Conservation (phyloP, 139 green algal genomes). For the Volvox africanus region DNA sequence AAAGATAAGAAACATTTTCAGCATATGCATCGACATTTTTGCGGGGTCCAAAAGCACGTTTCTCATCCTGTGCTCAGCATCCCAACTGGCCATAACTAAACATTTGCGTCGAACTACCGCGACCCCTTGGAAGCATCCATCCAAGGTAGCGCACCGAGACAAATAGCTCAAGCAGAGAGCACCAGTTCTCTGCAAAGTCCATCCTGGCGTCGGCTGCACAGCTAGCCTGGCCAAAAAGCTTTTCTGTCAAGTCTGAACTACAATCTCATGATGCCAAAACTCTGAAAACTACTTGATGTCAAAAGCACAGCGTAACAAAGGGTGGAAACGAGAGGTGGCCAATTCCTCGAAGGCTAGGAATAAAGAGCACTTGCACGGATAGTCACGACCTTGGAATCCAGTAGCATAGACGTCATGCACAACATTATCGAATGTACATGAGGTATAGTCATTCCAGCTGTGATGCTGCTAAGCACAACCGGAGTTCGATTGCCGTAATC, state of each 20-base stretch:
- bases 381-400: background rate
- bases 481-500: background rate
- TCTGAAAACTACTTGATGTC: background rate
- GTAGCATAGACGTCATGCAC: background rate
- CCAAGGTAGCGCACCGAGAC: conserved; percentile 36
- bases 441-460: background rate
- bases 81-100: no score
- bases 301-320: background rate
- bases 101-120: no score
- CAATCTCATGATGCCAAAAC: background rate
- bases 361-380: background rate
- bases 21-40: no score
- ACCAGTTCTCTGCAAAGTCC: conserved; percentile 52
- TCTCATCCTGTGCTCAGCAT: no score
- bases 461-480: background rate
- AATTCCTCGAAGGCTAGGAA: background rate
- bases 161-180: conserved; percentile 45
- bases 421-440: conserved; percentile 4
- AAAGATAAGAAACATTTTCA: no score
- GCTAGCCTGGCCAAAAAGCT: background rate
- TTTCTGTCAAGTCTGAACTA: background rate
- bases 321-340: background rate
- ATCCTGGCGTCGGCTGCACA: background rate
- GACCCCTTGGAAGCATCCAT: background rate
- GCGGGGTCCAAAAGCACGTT: no score